Evolutionary conservation across 768 basidiomycete species (phyloP).

Genomic region (Agaricus sinodeliciosus): DNA sequence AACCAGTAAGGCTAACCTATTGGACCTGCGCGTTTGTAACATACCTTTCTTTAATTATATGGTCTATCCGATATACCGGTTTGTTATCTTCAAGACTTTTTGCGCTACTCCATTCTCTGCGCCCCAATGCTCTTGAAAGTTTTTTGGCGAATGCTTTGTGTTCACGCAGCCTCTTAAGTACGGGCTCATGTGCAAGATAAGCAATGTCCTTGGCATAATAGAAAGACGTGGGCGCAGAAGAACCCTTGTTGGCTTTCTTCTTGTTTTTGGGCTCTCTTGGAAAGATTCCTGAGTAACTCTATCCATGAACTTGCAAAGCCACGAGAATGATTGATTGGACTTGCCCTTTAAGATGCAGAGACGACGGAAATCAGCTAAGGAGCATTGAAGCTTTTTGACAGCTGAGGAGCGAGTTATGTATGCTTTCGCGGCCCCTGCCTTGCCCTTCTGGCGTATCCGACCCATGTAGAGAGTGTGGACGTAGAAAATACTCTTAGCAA

Average conservation of each 20-base stretch:
- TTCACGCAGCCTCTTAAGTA: conserved; percentile 87
- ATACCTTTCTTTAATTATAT: conserved; percentile 96
- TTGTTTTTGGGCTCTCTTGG: conserved; percentile 90
- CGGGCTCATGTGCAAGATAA: conserved; percentile 94
- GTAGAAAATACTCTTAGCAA: conserved; percentile 11
- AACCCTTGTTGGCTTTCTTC: conserved; percentile 96
- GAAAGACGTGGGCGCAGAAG: conserved; percentile 93
- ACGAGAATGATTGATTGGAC: conserved; percentile 14
- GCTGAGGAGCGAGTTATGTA: conserved; percentile 88
- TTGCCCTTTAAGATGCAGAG: conserved; percentile 96
- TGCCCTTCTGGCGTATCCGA: conserved; percentile 76
- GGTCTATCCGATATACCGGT: conserved; percentile 88
- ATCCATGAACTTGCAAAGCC: background rate
- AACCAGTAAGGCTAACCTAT: background rate
- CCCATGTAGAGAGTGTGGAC: conserved; percentile 37
- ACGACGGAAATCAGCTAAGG: conserved; percentile 92
- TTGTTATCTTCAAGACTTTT: conserved; percentile 92
- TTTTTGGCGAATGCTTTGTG: conserved; percentile 99
- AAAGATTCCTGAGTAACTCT: conserved; percentile 71
- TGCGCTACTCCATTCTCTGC: conserved; percentile 92
- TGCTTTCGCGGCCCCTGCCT: conserved; percentile 87
- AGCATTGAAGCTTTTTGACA: conserved; percentile 93
- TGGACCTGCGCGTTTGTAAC: conserved; percentile 15
- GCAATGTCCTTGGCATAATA: conserved; percentile 98
- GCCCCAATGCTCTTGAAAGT: conserved; percentile 84